Conservation (phyloP, 768 basidiomycete genomes). For the Mycena latifolia region DNA sequence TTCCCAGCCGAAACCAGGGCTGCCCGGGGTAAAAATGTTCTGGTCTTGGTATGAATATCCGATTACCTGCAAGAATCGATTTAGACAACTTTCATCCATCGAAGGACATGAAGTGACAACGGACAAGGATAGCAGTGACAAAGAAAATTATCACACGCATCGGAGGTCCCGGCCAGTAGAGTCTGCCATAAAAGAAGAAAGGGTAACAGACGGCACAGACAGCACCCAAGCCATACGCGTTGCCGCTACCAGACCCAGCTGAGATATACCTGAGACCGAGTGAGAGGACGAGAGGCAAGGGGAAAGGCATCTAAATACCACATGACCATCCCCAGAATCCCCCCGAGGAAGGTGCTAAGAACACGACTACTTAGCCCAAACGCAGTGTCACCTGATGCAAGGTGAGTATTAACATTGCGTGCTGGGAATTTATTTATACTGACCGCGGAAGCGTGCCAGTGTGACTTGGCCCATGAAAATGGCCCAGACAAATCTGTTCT, state of each 20-base stretch:
- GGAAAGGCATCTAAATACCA: conserved; percentile 61
- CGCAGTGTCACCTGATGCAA: conserved; percentile 69
- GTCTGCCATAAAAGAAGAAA: conserved; percentile 74
- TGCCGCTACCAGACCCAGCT: conserved; percentile 69
- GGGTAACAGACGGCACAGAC: conserved; percentile 79
- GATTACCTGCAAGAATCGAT: conserved; percentile 58
- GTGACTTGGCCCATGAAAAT: conserved; percentile 87
- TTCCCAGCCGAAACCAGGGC: conserved; percentile 68
- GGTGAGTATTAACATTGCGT: too few relatives aligned
- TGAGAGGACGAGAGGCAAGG: not conserved
- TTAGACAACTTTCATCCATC: not conserved
- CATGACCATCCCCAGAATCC: conserved; percentile 70
- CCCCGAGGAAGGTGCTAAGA: conserved; percentile 74
- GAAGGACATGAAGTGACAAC: conserved; percentile 35
- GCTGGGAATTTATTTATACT: not conserved
- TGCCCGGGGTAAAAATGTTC: conserved; percentile 59
- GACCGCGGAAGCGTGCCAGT: conserved; percentile 68
- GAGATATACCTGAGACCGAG: conserved; percentile 73
- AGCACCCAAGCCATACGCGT: conserved; percentile 77
- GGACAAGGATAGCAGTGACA: conserved; percentile 71
- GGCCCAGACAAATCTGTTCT: conserved; percentile 77
- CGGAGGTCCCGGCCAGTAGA: conserved; percentile 81
- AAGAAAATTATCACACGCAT: conserved; percentile 81
- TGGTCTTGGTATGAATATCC: conserved; percentile 82
- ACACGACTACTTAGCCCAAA: conserved; percentile 75